Percentiles rank a stretch among this genome's conserved stretches.
phyloP scores from a whole-genome alignment of 805 yeast genomes.

The Yamadazyma takamatsuzukensis region DNA sequence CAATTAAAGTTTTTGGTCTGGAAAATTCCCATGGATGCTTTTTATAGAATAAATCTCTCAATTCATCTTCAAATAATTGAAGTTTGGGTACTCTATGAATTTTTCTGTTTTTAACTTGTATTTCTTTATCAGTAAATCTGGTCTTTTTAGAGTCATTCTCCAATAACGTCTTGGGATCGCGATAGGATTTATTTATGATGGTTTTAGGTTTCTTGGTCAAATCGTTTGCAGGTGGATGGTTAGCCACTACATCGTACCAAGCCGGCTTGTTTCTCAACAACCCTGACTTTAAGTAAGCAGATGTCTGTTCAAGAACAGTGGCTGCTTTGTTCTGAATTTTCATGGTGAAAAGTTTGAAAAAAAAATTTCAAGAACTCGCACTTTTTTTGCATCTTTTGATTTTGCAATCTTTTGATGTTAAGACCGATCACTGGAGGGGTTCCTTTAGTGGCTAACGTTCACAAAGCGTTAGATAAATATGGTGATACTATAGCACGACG shows the following conservation, averaged over 20 bases:
- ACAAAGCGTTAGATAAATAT: conserved; percentile 1
- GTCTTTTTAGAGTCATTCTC: conserved; percentile 35
- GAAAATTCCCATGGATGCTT: conserved; percentile 99
- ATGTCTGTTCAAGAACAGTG: conserved; percentile 74
- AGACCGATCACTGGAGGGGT: conserved; percentile 4
- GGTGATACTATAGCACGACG: too few species aligned
- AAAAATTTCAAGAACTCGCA: conserved; percentile 6
- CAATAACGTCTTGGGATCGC: conserved; percentile 22
- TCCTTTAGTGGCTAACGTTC: conserved; percentile 4
- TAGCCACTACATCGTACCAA: conserved; percentile 84
- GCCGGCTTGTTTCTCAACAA: conserved; percentile 71
- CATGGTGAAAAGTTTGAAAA: too few species aligned
- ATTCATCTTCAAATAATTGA: conserved; percentile 68
- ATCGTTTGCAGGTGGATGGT: conserved; percentile 73
- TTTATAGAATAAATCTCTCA: conserved; percentile 76
- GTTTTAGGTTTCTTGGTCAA: conserved; percentile 46
- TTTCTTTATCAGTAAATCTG: conserved; percentile 35
- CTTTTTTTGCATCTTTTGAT: conserved; percentile 1
- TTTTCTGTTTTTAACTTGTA: conserved; percentile 32
- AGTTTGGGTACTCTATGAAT: conserved; percentile 52
- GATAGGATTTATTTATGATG: conserved; percentile 21
- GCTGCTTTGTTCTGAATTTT: conserved; percentile 68
- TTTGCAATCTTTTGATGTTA: conserved; percentile 2
- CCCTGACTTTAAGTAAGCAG: conserved; percentile 70
- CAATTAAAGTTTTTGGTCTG: conserved; percentile 79